A percentile compares a stretch with the other conserved stretches of the same genome.
Evolutionary conservation across 176 grass and related monocot species (phyloP).

Genomic region (Aegilops bicornis): DNA sequence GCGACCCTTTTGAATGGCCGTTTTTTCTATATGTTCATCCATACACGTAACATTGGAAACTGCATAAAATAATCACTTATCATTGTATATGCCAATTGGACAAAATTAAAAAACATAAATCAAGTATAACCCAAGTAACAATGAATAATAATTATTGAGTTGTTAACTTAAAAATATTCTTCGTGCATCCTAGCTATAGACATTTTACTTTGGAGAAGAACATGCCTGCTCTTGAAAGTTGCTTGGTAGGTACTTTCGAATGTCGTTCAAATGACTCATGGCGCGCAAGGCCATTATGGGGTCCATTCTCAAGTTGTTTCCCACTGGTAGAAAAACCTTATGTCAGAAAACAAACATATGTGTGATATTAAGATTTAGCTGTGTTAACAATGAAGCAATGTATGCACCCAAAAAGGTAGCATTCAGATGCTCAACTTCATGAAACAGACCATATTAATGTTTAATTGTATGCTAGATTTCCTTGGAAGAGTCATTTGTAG

Average conservation of each 20-base stretch:
- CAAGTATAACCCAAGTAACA: not conserved
- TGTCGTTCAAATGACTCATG: conserved; percentile 41
- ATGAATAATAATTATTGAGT: not conserved
- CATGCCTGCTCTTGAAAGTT: conserved; percentile 43
- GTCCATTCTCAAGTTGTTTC: conserved; percentile 36
- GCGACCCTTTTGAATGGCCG: conserved; percentile 51
- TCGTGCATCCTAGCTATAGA: not conserved
- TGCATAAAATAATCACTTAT: not conserved
- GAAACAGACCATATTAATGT: not conserved
- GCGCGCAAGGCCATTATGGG: conserved; percentile 25
- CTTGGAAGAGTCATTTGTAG: not conserved
- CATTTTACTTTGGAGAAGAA: not conserved
- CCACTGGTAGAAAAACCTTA: conserved; percentile 34
- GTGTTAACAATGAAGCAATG: not conserved
- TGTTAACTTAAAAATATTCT: not conserved
- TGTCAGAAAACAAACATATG: not conserved
- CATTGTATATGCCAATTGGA: not conserved
- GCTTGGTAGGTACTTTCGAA: conserved; percentile 23
- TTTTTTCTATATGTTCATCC: conserved; percentile 47
- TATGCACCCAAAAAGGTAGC: not conserved
- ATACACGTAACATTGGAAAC: conserved; percentile 40
- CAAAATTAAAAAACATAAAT: not conserved
- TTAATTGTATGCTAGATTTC: not conserved
- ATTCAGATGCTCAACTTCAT: not conserved
- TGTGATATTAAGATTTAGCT: not conserved